These are phyloP conservation scores for Komagataella ulmi DNA, from an alignment of 805 yeast genomes.

Conservation along the genomic window DNA sequence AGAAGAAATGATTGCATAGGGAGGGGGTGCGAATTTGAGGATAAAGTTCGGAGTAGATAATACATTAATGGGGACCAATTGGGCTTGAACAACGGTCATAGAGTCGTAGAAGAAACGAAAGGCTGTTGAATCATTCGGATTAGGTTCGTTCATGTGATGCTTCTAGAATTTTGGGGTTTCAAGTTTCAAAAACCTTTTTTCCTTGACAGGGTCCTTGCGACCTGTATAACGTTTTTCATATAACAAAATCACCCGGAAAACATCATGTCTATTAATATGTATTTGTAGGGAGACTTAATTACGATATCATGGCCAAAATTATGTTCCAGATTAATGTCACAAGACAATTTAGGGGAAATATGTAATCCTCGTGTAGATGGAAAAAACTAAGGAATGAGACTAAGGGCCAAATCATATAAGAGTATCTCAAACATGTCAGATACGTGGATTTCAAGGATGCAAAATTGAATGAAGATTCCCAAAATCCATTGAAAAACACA, in stretches of 20 bases:
- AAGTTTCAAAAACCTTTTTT: too few relatives aligned
- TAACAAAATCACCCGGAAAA: too few relatives aligned
- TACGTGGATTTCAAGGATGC: slow-evolving; percentile 23
- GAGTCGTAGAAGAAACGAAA: neutral
- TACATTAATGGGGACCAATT: too few relatives aligned
- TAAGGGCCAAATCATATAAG: slow-evolving; percentile 48
- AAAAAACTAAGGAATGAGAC: slow-evolving; percentile 37
- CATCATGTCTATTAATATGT: neutral
- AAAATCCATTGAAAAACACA: slow-evolving; percentile 30
- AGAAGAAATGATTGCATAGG: slow-evolving; percentile 1
- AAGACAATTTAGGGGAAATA: slow-evolving; percentile 46
- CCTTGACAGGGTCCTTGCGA: too few relatives aligned
- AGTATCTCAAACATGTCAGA: slow-evolving; percentile 32
- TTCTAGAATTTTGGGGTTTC: too few relatives aligned
- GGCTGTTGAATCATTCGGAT: neutral
- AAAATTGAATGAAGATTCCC: slow-evolving; percentile 34
- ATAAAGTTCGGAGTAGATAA: neutral
- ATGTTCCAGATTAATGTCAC: slow-evolving; percentile 45
- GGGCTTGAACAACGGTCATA: neutral
- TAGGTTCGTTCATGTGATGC: too few relatives aligned
- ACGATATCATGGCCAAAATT: slow-evolving; percentile 25
- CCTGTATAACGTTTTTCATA: too few relatives aligned
- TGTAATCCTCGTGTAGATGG: slow-evolving; percentile 30
- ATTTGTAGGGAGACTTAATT: neutral
- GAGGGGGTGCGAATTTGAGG: neutral